phyloP scores from a whole-genome alignment of 1,284 basidiomycete species.

The Mycosarcoma mackinlayi region DNA sequence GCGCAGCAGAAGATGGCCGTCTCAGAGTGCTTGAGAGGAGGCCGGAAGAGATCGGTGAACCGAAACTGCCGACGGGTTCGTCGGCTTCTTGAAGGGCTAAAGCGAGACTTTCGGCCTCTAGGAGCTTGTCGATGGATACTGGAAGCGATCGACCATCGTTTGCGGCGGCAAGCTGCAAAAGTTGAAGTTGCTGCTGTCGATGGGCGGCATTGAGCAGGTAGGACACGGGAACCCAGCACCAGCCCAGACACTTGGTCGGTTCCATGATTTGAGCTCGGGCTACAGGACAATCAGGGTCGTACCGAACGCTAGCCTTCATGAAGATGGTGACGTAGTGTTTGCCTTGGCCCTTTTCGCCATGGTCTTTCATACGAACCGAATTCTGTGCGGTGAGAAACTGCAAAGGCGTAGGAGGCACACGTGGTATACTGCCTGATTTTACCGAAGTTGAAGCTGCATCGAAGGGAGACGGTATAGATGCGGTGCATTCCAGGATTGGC shows the following conservation, averaged over 20 bases:
- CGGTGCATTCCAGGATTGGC: constrained; percentile 13
- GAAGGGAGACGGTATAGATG: constrained; percentile 13
- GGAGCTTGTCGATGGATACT: constrained; percentile 47
- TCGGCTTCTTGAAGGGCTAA: constrained; percentile 36
- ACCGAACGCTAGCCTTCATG: constrained; percentile 46
- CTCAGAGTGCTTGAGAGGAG: not conserved
- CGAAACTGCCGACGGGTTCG: constrained; percentile 6
- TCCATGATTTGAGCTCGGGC: constrained; percentile 51
- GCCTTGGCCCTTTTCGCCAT: constrained; percentile 23
- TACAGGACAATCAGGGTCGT: constrained; percentile 10
- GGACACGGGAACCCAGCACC: constrained; percentile 57
- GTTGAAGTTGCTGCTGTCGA: constrained; percentile 34
- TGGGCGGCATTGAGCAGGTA: constrained; percentile 39
- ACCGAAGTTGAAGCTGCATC: not conserved
- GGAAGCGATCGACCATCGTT: constrained; percentile 37
- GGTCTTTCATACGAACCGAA: constrained; percentile 45
- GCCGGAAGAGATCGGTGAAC: constrained; percentile 10
- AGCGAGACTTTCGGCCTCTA: constrained; percentile 46
- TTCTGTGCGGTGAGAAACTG: constrained; percentile 53
- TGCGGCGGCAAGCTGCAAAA: constrained; percentile 25
- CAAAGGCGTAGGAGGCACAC: constrained; percentile 18
- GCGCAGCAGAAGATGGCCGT: constrained; percentile 9
- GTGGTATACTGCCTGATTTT: not conserved
- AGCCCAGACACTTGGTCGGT: constrained; percentile 62
- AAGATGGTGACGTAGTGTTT: constrained; percentile 68